Evolutionary conservation across 148 eudicot species (phyloP), one percentile per base, ranked within the genome.

Genomic region (Camellia sinensis): DNA sequence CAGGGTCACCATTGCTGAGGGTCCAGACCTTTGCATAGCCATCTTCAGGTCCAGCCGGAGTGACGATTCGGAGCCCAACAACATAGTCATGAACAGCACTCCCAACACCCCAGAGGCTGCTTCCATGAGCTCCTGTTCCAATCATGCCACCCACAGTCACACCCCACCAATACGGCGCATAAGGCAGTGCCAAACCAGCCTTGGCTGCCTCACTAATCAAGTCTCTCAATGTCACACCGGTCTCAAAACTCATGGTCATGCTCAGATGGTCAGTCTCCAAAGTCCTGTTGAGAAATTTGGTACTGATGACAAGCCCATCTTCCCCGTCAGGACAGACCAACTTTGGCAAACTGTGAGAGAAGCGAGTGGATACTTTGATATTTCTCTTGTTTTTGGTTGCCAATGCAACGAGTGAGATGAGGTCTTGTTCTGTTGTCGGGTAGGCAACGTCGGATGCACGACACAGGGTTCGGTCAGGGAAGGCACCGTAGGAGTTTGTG

Each of bases 81-180:
- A 93, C 92, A 71, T 90, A 82, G 75, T 93, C 93, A 64, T 93
- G 97, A 22, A 93, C 90, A 0, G 91, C 84, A 62, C 93, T 90
- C 13, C 97, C 97, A 43, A 59, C 59, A 2, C 93, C 92, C 95
- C 90, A 91, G 73, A 90, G 71, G 9, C 91, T 85, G 88, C 97
- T 93, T 15, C 97, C 97, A 61, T 91, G 95, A 2, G 97, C 95
- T 10, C 97, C 97, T 2, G 97, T 93, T 8, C 88, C 88, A 12
- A 93, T 56, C 76, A 93, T 78, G 10, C 97, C 95, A 18, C 97
- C 97, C 0, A 93, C 75, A 5, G 93, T 90, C 66, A 93, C 75
- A 3, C 97, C 97, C 94, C 88, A 91, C 95, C 95, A 93, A 64
- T 93, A 93, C 0, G 97, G 97, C 1, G 93, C 62, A 68, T 90